Evolutionary conservation across 1,284 basidiomycete genomes (phyloP).

Genomic region (Mycosarcoma mackinlayi): DNA sequence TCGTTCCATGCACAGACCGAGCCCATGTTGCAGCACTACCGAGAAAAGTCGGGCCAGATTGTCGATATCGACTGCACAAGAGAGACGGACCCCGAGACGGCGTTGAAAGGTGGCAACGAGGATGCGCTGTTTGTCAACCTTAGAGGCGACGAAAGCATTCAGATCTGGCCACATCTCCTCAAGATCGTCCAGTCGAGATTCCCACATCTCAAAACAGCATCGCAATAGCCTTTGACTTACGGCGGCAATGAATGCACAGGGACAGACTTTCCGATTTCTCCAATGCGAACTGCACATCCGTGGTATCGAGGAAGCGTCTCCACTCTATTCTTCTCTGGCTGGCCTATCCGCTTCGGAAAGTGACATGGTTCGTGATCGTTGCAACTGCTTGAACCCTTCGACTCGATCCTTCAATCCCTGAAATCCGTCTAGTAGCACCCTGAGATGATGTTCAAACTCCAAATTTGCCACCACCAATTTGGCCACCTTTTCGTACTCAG

Average conservation of each 20-base stretch:
- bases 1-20: constrained; percentile 89
- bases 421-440: constrained; percentile 18
- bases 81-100: background rate
- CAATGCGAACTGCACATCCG: too few relatives aligned
- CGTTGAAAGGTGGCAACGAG: constrained; percentile 10
- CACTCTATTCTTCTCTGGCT: too few relatives aligned
- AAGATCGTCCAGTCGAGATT: constrained; percentile 70
- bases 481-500: constrained; percentile 33
- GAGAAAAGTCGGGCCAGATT: constrained; percentile 70
- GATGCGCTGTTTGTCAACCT: constrained; percentile 79
- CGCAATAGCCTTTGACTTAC: too few relatives aligned
- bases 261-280: too few relatives aligned
- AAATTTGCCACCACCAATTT: constrained; percentile 35
- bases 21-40: constrained; percentile 84
- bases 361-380: background rate
- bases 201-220: constrained; percentile 11
- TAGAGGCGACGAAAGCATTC: constrained; percentile 85
- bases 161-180: constrained; percentile 89
- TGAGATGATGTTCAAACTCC: constrained; percentile 37
- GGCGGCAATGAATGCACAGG: too few relatives aligned
- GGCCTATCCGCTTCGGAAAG: too few relatives aligned
- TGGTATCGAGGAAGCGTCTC: too few relatives aligned
- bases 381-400: constrained; percentile 30
- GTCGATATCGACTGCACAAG: constrained; percentile 31
- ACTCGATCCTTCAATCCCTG: constrained; percentile 36